Base-by-base conservation (phyloP, 257 asterid species). In the Salvia hispanica region DNA sequence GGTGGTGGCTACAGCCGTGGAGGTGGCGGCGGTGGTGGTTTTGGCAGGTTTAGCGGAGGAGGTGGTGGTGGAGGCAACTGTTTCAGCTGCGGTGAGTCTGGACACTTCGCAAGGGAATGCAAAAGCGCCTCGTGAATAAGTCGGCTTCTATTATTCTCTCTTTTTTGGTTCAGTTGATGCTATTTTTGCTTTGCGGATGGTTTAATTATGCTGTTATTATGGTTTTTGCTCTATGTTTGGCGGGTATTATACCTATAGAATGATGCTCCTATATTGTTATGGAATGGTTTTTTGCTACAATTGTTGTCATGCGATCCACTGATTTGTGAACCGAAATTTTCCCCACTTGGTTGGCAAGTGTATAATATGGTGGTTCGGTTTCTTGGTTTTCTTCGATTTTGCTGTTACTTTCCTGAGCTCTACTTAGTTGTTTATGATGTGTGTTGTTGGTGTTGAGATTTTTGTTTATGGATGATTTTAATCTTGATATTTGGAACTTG, bases 21-120 rank as follows among this genome's bases (percentile, higher is more conserved):
- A 9, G 71, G 81, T 4, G 80, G 85, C 0, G 81, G 80, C 0
- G 73, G 81, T 15, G 76, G 76, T 28, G 77, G 88, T 14, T 68
- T 37, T 72, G 82, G 84, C 11, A 82, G 88, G 80, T 76, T 70
- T 15, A 51, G 71, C 28, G 77, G 81, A 2, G 68, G 74, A 0
- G 78, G 76, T 10, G 83, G 84, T 46, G 31, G 31, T 2, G 31
- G 31, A 25, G 80, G 70, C 54, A 62, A 62, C 21, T 88, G 97
- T 62, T 90, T 63, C 79, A 77, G 62, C 79, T 90, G 97, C 63
- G 95, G 97, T 34, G 88, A 77, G 71, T 9, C 81, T 6, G 96
- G 97, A 7, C 97, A 90, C 70, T 78, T 88, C 50, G 92, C 90
- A 16, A 84, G 96, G 79, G 96, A 90, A 14, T 90, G 96, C 88